phyloP scores from a whole-genome alignment of 1,139 yeast species.

The Suhomyces wounanorum region DNA sequence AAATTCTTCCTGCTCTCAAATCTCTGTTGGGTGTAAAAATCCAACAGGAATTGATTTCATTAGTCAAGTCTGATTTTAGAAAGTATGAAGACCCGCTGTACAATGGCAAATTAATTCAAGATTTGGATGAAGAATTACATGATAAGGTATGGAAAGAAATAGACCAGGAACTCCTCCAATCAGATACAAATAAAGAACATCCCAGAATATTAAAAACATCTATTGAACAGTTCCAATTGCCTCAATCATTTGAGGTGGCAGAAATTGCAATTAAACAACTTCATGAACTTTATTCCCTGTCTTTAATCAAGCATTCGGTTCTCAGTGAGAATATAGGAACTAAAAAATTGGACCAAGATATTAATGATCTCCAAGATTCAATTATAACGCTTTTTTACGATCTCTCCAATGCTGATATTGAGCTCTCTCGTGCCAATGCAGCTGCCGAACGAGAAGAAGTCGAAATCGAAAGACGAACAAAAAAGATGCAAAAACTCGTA shows the following conservation, averaged over 20 bases:
- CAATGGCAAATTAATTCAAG: slow-evolving; percentile 31
- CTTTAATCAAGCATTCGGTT: slow-evolving; percentile 11
- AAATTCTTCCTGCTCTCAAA: slow-evolving; percentile 17
- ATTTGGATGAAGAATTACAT: slow-evolving; percentile 41
- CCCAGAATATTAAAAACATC: slow-evolving; percentile 12
- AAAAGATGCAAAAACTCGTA: neutral
- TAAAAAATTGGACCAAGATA: slow-evolving; percentile 6
- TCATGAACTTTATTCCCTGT: slow-evolving; percentile 17
- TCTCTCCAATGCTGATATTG: slow-evolving; percentile 21
- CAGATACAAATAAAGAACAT: slow-evolving; percentile 5
- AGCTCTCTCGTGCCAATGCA: neutral
- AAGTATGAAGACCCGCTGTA: slow-evolving; percentile 30
- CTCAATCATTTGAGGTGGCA: slow-evolving; percentile 18
- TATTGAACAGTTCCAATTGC: slow-evolving; percentile 15
- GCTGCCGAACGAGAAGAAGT: neutral
- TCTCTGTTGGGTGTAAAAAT: slow-evolving; percentile 24
- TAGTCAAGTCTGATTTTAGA: slow-evolving; percentile 52
- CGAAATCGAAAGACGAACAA: neutral
- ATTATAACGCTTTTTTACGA: slow-evolving; percentile 28
- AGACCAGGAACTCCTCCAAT: slow-evolving; percentile 22
- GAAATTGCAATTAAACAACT: slow-evolving; percentile 18
- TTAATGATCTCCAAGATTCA: slow-evolving; percentile 18
- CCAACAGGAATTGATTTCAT: slow-evolving; percentile 33
- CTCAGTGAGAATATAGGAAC: neutral
- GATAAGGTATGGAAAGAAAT: slow-evolving; percentile 33